A percentile compares a stretch with the other conserved stretches of the same genome.
Evolutionary conservation across 495 filamentous ascomycete genomes (phyloP).

Genomic region (Hyphodiscus hymeniophilus): DNA sequence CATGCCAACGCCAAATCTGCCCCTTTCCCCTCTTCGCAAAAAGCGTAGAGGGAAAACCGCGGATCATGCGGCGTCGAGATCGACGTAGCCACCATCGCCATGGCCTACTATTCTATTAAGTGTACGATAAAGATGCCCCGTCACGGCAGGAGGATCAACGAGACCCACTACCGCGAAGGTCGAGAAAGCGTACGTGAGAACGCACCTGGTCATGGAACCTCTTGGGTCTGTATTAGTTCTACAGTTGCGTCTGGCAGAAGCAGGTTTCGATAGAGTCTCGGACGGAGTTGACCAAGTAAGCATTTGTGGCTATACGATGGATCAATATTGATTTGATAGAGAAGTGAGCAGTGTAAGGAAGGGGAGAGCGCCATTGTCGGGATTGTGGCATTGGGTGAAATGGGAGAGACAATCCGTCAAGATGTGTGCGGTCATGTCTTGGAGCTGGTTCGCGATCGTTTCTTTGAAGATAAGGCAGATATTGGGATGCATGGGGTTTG

Average conservation of each 20-base stretch:
- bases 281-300: neutral
- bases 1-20: conserved; percentile 8
- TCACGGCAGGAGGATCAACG: conserved; percentile 6
- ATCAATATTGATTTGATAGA: conserved; percentile 20
- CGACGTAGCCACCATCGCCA: conserved; percentile 21
- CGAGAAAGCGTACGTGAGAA: conserved; percentile 21
- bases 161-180: conserved; percentile 17
- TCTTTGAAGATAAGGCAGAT: too few species aligned
- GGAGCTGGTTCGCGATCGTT: too few species aligned
- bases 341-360: conserved; percentile 1
- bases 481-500: too few species aligned
- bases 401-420: too few species aligned
- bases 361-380: conserved; percentile 11
- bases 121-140: conserved; percentile 23
- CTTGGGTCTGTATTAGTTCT: conserved; percentile 11
- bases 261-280: neutral
- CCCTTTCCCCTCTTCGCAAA: conserved; percentile 12
- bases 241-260: conserved; percentile 6
- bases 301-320: conserved; percentile 9
- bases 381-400: neutral
- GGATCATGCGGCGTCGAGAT: conserved; percentile 14
- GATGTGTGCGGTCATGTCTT: too few species aligned
- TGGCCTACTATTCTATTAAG: conserved; percentile 22
- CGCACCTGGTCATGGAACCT: conserved; percentile 21
- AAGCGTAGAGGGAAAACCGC: conserved; percentile 13